phyloP scores from a whole-genome alignment of 202 grass and related monocot genomes.

The Carex arenaria region DNA sequence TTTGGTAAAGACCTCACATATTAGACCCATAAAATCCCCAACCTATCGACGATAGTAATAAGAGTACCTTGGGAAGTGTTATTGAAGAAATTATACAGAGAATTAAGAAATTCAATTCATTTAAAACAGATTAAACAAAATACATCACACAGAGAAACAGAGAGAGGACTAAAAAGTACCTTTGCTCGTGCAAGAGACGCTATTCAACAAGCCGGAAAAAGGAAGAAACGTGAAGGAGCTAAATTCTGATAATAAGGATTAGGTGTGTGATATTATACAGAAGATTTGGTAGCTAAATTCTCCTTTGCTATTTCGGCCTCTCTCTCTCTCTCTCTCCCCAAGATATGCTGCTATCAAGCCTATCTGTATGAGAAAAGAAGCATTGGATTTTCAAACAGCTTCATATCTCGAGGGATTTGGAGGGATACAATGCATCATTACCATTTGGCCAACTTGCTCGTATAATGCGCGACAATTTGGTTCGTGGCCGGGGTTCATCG shows the following conservation, averaged over 20 bases:
- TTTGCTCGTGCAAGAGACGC: background rate
- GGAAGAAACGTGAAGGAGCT: background rate
- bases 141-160: background rate
- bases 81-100: background rate
- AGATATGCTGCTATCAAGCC: background rate
- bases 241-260: background rate
- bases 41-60: too few relatives aligned
- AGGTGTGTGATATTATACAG: background rate
- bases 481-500: background rate
- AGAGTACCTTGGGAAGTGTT: background rate
- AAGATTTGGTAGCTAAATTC: background rate
- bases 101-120: background rate
- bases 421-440: background rate
- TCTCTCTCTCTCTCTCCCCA: background rate
- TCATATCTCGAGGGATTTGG: background rate
- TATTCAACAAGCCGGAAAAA: background rate
- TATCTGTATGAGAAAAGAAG: background rate
- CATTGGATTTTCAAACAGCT: background rate
- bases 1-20: background rate
- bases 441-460: constrained; percentile 2
- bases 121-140: background rate
- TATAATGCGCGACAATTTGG: background rate
- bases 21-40: background rate
- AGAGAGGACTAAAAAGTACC: background rate
- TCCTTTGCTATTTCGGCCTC: background rate